These are phyloP conservation scores for Gautieria morchelliformis DNA, from an alignment of 768 basidiomycete genomes.

Conservation along the genomic window DNA sequence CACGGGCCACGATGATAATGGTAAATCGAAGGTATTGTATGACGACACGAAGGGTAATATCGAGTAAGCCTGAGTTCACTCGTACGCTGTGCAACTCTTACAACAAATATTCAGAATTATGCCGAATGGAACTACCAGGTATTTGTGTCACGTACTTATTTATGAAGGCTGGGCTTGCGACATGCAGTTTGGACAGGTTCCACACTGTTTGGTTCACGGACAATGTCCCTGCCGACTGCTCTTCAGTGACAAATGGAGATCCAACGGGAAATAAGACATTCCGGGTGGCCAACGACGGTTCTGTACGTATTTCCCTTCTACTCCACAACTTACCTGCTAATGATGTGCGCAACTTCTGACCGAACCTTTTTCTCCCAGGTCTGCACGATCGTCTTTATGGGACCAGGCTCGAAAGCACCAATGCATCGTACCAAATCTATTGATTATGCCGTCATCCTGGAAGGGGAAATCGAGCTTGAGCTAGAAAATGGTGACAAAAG, in stretches of 20 bases:
- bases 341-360: neutral
- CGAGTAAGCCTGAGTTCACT: neutral
- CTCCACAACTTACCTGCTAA: neutral
- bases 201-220: constrained; percentile 2
- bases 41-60: neutral
- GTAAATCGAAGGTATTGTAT: constrained; percentile 1
- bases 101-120: neutral
- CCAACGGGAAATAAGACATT: neutral
- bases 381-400: neutral
- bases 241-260: neutral
- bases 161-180: neutral
- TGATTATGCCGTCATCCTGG: constrained; percentile 1
- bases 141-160: neutral
- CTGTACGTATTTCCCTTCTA: neutral
- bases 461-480: constrained; percentile 2
- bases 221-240: constrained; percentile 1
- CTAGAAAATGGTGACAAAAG: neutral
- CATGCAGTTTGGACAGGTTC: neutral
- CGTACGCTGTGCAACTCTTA: neutral
- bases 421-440: constrained; percentile 2
- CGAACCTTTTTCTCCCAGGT: neutral
- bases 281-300: neutral
- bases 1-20: neutral
- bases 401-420: neutral
- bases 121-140: neutral